These are phyloP conservation scores for Picea glauca DNA, from an alignment of 75 land plant species.

Conservation along the genomic window DNA sequence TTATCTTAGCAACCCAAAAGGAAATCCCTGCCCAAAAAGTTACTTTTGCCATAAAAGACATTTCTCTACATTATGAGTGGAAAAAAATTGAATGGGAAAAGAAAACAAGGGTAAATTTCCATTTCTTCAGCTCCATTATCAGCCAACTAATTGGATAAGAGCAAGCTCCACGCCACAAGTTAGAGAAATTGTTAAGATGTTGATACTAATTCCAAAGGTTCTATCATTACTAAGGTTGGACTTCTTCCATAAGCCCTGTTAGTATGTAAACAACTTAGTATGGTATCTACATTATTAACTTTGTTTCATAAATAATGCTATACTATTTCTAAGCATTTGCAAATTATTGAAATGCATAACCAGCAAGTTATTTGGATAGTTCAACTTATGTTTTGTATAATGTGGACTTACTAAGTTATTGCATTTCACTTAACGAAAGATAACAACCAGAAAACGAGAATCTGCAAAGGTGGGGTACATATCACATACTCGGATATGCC, in stretches of 20 bases:
- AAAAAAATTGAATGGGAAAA: neutral
- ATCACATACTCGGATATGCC: slow-evolving; percentile 20
- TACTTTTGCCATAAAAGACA: neutral
- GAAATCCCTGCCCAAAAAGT: neutral
- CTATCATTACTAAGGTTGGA: too few relatives aligned
- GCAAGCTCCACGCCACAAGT: neutral
- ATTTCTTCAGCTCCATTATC: neutral
- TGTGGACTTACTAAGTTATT: neutral
- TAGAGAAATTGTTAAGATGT: too few relatives aligned
- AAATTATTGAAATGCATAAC: too few relatives aligned
- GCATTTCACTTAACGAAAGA: neutral
- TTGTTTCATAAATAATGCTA: neutral
- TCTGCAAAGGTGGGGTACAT: neutral
- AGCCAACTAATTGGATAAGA: neutral
- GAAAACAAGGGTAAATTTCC: neutral
- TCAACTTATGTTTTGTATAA: neutral
- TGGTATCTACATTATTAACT: neutral
- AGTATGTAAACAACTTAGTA: neutral
- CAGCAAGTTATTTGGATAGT: neutral
- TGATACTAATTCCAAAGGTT: too few relatives aligned
- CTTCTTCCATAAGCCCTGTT: too few relatives aligned
- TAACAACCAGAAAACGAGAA: neutral
- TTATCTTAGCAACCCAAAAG: neutral
- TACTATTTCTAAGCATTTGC: neutral
- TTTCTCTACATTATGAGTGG: neutral